Conservation (phyloP, 768 basidiomycete species). For the Chalciporus chontae region DNA sequence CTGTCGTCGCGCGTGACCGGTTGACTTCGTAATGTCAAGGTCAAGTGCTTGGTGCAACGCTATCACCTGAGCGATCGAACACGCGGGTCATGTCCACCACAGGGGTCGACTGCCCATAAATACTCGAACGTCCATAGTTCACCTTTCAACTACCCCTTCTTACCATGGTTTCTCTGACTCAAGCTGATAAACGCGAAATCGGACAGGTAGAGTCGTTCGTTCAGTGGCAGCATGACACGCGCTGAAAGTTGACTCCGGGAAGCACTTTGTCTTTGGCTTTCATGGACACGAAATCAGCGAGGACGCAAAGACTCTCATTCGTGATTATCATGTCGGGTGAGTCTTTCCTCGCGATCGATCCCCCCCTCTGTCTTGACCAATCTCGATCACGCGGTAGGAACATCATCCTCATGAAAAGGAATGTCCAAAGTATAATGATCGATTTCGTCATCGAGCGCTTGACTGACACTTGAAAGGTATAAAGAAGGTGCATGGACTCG, state of each 20-base stretch:
- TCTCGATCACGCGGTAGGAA: conserved; percentile 29
- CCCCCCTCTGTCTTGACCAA: neutral
- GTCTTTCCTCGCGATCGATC: conserved; percentile 1
- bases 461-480: conserved; percentile 37
- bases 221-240: neutral
- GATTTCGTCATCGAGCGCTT: neutral
- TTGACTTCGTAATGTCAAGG: too few relatives aligned
- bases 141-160: neutral
- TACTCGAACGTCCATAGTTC: neutral
- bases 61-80: neutral
- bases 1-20: too few relatives aligned
- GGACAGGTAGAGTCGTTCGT: conserved; percentile 35
- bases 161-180: conserved; percentile 28
- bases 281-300: conserved; percentile 49
- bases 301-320: conserved; percentile 53
- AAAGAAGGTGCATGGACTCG: conserved; percentile 45
- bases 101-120: neutral
- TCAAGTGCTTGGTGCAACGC: too few relatives aligned
- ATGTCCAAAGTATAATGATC: conserved; percentile 45
- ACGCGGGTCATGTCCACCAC: neutral
- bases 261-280: conserved; percentile 76
- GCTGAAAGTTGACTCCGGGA: neutral
- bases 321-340: conserved; percentile 58
- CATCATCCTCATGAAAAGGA: conserved; percentile 68
- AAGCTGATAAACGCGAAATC: conserved; percentile 41